phyloP scores from a whole-genome alignment of 2,329 filamentous ascomycete species.

The Onygena corvina region DNA sequence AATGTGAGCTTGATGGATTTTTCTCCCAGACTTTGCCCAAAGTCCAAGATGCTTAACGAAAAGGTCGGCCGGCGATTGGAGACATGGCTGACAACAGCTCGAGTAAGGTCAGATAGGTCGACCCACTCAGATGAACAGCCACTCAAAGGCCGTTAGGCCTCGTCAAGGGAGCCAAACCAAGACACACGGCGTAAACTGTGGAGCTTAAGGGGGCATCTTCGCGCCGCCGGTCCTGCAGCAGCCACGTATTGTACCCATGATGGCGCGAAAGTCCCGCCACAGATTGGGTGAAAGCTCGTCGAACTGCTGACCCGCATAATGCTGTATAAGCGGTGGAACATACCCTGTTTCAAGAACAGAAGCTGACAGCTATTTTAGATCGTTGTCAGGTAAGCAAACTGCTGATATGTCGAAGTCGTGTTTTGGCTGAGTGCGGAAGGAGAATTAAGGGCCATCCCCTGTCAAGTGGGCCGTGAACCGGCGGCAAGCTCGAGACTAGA shows the following conservation, averaged over 20 bases:
- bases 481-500: conserved; percentile 1
- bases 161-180: neutral
- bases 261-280: no score
- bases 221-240: neutral
- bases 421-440: neutral
- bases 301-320: neutral
- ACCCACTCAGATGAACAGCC: neutral
- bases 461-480: neutral
- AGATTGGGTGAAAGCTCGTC: no score
- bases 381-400: neutral
- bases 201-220: neutral
- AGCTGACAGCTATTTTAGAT: no score
- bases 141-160: neutral
- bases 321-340: neutral
- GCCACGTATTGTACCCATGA: no score
- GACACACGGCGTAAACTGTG: conserved; percentile 1
- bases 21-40: no score
- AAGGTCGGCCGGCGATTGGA: conserved; percentile 3
- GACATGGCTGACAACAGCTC: neutral
- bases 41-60: no score
- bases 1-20: no score
- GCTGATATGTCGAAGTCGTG: neutral
- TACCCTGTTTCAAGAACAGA: neutral
- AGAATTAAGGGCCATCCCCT: neutral
- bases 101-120: neutral